Base-by-base conservation (phyloP, 2,329 filamentous ascomycete genomes). In the Alternaria brassicae region DNA sequence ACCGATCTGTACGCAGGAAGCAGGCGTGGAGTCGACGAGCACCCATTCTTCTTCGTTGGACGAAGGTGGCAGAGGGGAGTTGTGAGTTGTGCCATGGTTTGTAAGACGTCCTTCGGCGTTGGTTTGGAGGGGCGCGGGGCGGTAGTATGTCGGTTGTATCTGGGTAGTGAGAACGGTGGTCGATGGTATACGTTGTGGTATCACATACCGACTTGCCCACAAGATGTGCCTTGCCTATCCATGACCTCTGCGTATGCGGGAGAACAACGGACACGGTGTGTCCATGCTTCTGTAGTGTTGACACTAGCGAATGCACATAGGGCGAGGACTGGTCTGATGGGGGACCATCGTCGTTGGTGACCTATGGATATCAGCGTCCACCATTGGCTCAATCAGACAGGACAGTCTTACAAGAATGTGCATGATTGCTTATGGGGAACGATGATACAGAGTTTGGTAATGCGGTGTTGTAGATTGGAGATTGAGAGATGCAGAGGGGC, bases 171-270 rank as follows among this genome's bases (percentile, higher is more conserved):
- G 45, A 28, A 54, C 12, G n/a, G 15, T 34, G 34, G 21, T 23
- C 32, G 23, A 25, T 19, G 9, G 36, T 15, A 25, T 5, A 27
- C 21, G 19, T 37, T 13, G 9, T 56, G 25, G 19, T 30, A 19
- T 10, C 23, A 58, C 62, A 30, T 61, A 67, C 86, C 9, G 91
- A 91, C 77, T 94, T 90, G 56, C 93, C 93, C 71, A 98, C 93
- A 73, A 98, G 91, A 79, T 98, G 95, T 3, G 95, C 95, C 83
- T 99, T 99, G 70, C 93, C 93, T 72, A 99, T 98, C 95, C 95
- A 99, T 56, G 93, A 97, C 63, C 94, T 89, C 80, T 99, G 95
- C 6, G 89, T 89, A 77, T 97, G 88, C 2, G 95, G 95, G 13
- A 99, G 86, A 64, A 95, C 90, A 49, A 99, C 93, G 7, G 92